A percentile compares a stretch with the other conserved stretches of the same genome.
These are phyloP conservation scores for Candida glucosophila DNA, from an alignment of 1,139 yeast species.

Conservation along the genomic window DNA sequence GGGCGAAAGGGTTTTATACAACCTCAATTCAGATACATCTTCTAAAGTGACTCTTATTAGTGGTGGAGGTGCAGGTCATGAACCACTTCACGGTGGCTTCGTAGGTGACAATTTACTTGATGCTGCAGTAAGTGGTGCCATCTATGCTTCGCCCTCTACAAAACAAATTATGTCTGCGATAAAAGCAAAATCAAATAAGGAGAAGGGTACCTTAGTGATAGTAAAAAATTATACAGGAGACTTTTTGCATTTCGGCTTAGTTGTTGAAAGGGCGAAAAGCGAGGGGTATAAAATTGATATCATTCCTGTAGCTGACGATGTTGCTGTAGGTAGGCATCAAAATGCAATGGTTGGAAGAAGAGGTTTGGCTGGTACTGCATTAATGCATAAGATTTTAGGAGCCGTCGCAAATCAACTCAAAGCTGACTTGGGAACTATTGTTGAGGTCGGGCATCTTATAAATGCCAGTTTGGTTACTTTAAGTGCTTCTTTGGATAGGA, in stretches of 20 bases:
- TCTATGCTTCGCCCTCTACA: constrained; percentile 89
- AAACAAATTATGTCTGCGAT: constrained; percentile 74
- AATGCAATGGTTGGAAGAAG: constrained; percentile 90
- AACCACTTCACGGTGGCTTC: constrained; percentile 87
- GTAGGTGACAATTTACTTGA: constrained; percentile 77
- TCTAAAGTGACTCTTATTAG: constrained; percentile 64
- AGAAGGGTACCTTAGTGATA: constrained; percentile 61
- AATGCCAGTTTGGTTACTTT: constrained; percentile 69
- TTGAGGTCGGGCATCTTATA: constrained; percentile 50
- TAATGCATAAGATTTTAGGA: constrained; percentile 81
- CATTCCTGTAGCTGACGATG: constrained; percentile 80
- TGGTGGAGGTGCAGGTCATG: constrained; percentile 97
- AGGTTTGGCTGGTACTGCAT: constrained; percentile 84
- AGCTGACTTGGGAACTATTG: constrained; percentile 38
- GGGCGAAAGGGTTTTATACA: constrained; percentile 60
- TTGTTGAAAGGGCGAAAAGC: constrained; percentile 78
- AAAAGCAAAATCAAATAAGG: constrained; percentile 47
- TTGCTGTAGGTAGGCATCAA: constrained; percentile 80
- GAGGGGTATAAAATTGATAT: constrained; percentile 66
- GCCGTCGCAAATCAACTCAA: constrained; percentile 32
- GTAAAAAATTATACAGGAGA: constrained; percentile 95
- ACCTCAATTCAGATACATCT: constrained; percentile 23
- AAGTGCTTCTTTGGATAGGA: constrained; percentile 85
- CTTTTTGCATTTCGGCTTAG: constrained; percentile 82
- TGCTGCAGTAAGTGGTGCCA: constrained; percentile 83